Evolutionary conservation across 2,329 filamentous ascomycete genomes (phyloP).

Genomic region (Botryotinia calthae): DNA sequence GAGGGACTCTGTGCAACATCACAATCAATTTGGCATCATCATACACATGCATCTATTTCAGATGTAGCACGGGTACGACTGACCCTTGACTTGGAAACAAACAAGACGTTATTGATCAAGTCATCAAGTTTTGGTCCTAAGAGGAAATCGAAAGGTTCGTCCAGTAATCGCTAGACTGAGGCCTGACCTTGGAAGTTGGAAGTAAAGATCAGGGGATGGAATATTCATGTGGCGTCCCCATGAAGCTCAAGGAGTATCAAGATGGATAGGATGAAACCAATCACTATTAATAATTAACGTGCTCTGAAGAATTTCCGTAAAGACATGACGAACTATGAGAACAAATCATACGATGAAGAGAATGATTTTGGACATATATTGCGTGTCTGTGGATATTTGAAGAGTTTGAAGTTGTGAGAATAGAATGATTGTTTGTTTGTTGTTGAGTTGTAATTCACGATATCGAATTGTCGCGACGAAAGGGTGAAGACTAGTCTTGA

Average conservation of each 20-base stretch:
- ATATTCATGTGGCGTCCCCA: background rate
- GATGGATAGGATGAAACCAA: slow-evolving; percentile 14
- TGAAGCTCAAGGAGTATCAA: slow-evolving; percentile 21
- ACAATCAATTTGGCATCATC: background rate
- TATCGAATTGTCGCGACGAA: background rate
- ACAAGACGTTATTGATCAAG: background rate
- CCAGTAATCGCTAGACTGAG: slow-evolving; percentile 4
- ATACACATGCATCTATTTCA: background rate
- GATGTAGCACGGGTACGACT: background rate
- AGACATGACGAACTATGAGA: background rate
- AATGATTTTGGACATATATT: background rate
- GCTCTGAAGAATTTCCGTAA: background rate
- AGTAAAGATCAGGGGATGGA: background rate
- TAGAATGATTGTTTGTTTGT: background rate
- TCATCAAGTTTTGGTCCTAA: background rate
- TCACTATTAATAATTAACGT: background rate
- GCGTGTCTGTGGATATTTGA: background rate
- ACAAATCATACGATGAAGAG: background rate
- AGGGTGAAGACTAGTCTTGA: background rate
- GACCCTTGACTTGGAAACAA: background rate
- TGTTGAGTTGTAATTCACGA: background rate
- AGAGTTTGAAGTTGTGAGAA: background rate
- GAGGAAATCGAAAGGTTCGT: slow-evolving; percentile 5
- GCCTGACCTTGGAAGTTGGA: background rate
- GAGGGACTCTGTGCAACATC: background rate